phyloP scores from a whole-genome alignment of 345 rosid genomes.

The Mangifera indica region DNA sequence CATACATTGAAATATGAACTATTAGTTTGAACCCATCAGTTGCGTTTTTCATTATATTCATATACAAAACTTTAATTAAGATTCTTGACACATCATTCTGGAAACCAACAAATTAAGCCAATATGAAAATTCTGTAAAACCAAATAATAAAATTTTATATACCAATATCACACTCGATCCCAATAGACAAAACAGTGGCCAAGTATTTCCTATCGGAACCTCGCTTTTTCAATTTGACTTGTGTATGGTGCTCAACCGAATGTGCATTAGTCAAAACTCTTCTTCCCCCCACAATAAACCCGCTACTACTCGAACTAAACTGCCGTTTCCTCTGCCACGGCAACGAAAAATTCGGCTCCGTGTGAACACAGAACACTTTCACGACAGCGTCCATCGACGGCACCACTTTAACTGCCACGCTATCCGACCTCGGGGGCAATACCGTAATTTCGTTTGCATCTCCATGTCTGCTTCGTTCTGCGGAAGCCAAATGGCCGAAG shows the following conservation, averaged over 20 bases:
- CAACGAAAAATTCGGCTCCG: constrained; percentile 87
- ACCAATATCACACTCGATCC: constrained; percentile 94
- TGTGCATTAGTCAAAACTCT: constrained; percentile 90
- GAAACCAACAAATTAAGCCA: not conserved
- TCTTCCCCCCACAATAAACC: constrained; percentile 67
- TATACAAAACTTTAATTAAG: not conserved
- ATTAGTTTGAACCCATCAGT: not conserved
- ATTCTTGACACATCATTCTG: not conserved
- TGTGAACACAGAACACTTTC: constrained; percentile 86
- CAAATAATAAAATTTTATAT: not conserved
- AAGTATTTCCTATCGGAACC: constrained; percentile 89
- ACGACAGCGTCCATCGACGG: constrained; percentile 94
- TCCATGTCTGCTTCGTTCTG: constrained; percentile 37
- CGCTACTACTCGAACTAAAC: constrained; percentile 85
- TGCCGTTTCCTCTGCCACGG: constrained; percentile 94
- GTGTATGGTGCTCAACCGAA: constrained; percentile 90
- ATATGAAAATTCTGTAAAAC: not conserved
- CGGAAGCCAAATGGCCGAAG: constrained; percentile 23
- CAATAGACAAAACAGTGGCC: constrained; percentile 87
- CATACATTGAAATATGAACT: not conserved
- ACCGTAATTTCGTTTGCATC: constrained; percentile 25
- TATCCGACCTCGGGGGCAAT: constrained; percentile 53
- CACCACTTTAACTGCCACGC: constrained; percentile 54
- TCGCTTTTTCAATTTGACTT: constrained; percentile 85
- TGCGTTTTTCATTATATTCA: no score